Evolutionary conservation across 2,329 filamentous ascomycete species (phyloP).

Genomic region (Xylaria sp.): DNA sequence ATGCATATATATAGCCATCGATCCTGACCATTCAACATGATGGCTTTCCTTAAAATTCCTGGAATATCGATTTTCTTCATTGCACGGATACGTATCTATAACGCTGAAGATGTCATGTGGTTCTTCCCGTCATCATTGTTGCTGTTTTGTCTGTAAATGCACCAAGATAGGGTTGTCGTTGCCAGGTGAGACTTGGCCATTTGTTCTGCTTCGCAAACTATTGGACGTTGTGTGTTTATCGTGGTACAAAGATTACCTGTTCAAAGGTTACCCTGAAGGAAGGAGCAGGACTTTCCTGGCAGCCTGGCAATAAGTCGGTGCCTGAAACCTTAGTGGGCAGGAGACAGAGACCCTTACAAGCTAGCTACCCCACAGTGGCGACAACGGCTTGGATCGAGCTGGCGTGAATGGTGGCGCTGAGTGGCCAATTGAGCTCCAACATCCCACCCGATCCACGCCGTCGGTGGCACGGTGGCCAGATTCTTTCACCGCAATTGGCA

Average conservation of each 20-base stretch:
- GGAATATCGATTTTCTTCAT: neutral
- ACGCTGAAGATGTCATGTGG: neutral
- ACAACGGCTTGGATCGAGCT: neutral
- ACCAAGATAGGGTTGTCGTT: neutral
- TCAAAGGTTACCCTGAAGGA: neutral
- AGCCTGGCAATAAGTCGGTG: neutral
- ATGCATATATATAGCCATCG: no score
- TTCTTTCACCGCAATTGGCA: conserved; percentile 36
- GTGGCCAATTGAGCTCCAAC: conserved; percentile 26
- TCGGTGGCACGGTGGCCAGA: conserved; percentile 28
- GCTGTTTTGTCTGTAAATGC: neutral
- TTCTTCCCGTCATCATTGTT: neutral
- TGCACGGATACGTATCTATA: neutral
- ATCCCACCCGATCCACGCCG: conserved; percentile 21
- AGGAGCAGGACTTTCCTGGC: no score
- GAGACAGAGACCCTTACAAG: neutral
- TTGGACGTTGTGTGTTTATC: neutral
- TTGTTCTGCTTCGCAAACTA: neutral
- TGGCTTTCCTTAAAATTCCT: neutral
- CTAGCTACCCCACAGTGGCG: conserved; percentile 1
- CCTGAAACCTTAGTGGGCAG: neutral
- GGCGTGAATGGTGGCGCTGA: neutral
- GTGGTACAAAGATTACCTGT: neutral
- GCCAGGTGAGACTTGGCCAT: neutral
- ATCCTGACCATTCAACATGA: neutral